phyloP scores from a whole-genome alignment of 2,329 filamentous ascomycete genomes.

The Blastomyces percursus region DNA sequence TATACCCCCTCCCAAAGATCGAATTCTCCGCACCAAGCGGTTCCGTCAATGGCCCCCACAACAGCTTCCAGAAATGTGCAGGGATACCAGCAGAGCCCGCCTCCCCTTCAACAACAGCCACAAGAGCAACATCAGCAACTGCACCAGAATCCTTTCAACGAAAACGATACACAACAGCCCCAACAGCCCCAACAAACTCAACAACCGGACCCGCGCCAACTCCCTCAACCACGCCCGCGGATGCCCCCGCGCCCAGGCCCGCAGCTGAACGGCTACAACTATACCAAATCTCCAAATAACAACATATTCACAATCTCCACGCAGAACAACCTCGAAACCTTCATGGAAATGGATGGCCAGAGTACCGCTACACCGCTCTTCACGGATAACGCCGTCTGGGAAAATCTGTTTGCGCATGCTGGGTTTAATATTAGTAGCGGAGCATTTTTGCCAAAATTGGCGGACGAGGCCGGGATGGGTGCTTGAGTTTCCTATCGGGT shows the following conservation, averaged over 20 bases:
- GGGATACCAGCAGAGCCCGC: not conserved
- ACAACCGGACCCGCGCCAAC: not conserved
- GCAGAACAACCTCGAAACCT: not conserved
- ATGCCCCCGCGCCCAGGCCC: not conserved
- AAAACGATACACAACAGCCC: not conserved
- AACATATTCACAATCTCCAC: not conserved
- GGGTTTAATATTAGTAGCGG: constrained; percentile 18
- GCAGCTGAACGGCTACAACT: not conserved
- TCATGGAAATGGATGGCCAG: not conserved
- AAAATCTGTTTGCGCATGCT: constrained; percentile 16
- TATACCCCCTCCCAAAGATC: not conserved
- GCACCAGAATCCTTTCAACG: not conserved
- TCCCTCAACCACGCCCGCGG: not conserved
- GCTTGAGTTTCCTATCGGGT: not conserved
- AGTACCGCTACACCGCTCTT: constrained; percentile 12
- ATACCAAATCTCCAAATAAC: not conserved
- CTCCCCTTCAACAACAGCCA: not conserved
- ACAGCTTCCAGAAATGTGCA: not conserved
- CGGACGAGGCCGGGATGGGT: not conserved
- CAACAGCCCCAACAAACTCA: not conserved
- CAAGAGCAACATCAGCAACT: not conserved
- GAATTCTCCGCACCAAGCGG: not conserved
- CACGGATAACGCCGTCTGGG: constrained; percentile 15
- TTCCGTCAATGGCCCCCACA: not conserved
- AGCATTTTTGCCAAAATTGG: constrained; percentile 15